Conservation (phyloP, 495 filamentous ascomycete genomes). For the Venustampulla echinocandica region DNA sequence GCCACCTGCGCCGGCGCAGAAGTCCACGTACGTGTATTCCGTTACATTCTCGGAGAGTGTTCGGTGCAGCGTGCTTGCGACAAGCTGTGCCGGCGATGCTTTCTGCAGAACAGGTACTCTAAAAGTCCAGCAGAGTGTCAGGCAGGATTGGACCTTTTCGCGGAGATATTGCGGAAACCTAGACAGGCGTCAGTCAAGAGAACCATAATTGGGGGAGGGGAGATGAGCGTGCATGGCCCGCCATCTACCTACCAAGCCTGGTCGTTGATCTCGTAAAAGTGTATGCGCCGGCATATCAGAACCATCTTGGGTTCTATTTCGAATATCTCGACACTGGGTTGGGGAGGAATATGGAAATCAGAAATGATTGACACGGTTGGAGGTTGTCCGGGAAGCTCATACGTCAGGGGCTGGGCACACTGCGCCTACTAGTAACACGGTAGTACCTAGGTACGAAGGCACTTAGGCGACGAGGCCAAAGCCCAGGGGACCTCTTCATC, state of each 20-base stretch:
- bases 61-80: slow-evolving; percentile 37
- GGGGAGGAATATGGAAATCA: too few relatives aligned
- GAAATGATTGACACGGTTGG: too few relatives aligned
- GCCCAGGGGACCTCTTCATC: too few relatives aligned
- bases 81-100: slow-evolving; percentile 36
- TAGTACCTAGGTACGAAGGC: too few relatives aligned
- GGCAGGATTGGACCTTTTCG: slow-evolving; percentile 40
- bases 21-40: slow-evolving; percentile 56
- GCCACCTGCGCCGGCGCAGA: slow-evolving; percentile 66
- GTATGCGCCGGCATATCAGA: slow-evolving; percentile 41
- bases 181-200: slow-evolving; percentile 2
- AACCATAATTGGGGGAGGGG: background rate
- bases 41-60: slow-evolving; percentile 32
- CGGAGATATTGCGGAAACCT: slow-evolving; percentile 47
- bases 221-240: too few relatives aligned
- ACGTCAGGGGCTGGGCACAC: too few relatives aligned
- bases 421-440: too few relatives aligned
- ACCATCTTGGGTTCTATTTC: slow-evolving; percentile 29
- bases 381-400: too few relatives aligned
- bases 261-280: slow-evolving; percentile 49
- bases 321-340: too few relatives aligned
- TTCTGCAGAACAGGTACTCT: slow-evolving; percentile 36
- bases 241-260: slow-evolving; percentile 37
- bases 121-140: slow-evolving; percentile 40
- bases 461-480: too few relatives aligned